Evolutionary conservation across 371 early-diverging fungal genomes (phyloP).

Genomic region (Lichtheimia corymbifera): DNA sequence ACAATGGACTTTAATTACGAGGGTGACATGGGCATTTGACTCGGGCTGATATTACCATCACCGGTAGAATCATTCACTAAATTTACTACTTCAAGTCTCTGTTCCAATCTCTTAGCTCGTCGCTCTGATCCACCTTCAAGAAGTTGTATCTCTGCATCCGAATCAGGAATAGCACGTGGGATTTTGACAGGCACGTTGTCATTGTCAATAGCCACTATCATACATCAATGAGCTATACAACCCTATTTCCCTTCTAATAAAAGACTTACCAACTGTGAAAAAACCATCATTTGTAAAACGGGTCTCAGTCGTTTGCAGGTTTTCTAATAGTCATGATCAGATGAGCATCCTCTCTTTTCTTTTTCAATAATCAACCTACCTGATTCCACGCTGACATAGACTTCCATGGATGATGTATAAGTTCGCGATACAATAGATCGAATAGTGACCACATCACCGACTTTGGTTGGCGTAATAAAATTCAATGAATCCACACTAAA

Average conservation of each 20-base stretch:
- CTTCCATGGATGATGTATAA: conserved; percentile 61
- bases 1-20: not conserved
- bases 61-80: conserved; percentile 16
- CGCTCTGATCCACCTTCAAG: conserved; percentile 46
- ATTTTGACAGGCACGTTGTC: conserved; percentile 45
- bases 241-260: conserved; percentile 3
- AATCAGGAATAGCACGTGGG: conserved; percentile 46
- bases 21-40: not conserved
- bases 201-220: conserved; percentile 47
- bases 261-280: conserved; percentile 52
- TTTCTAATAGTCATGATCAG: conserved; percentile 30
- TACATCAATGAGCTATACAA: conserved; percentile 1
- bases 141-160: conserved; percentile 39
- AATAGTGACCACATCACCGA: conserved; percentile 64
- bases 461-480: conserved; percentile 53
- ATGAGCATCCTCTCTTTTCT: too few relatives aligned
- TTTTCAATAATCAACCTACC: conserved; percentile 21
- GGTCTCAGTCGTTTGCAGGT: conserved; percentile 55
- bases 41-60: not conserved
- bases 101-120: conserved; percentile 42
- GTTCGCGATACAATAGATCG: conserved; percentile 59
- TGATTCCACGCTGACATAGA: conserved; percentile 64
- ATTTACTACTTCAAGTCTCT: conserved; percentile 44
- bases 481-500: conserved; percentile 47
- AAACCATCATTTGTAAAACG: conserved; percentile 66